Conservation (phyloP, 805 yeast species). For the Alloascoidea africana region DNA sequence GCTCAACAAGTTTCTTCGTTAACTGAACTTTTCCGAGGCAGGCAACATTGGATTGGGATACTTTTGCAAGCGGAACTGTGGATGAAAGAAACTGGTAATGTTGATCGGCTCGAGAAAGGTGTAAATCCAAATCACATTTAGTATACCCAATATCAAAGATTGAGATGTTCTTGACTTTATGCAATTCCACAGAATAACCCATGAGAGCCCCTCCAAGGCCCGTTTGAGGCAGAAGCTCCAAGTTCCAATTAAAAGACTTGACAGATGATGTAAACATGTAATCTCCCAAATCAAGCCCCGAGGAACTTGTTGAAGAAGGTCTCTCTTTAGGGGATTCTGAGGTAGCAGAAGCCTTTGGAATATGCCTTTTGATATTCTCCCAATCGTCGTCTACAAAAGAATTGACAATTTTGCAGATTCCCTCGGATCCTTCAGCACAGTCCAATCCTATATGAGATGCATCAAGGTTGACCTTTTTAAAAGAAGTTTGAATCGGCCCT, state of each 20-base stretch:
- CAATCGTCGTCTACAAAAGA: background rate
- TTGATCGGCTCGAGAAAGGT: background rate
- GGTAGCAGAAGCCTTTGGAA: background rate
- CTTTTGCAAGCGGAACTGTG: background rate
- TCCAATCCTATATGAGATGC: background rate
- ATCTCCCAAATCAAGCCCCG: background rate
- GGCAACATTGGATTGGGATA: conserved; percentile 1
- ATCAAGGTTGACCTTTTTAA: background rate
- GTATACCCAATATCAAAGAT: background rate
- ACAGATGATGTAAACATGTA: background rate
- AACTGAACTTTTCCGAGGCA: background rate
- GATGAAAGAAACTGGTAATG: background rate
- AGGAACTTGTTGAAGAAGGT: background rate
- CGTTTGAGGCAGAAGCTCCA: background rate
- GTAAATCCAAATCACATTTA: background rate
- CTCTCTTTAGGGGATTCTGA: background rate
- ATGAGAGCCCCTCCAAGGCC: background rate
- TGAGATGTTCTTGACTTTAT: background rate
- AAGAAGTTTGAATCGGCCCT: background rate
- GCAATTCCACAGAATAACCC: background rate
- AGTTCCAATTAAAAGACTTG: background rate
- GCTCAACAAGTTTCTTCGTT: background rate
- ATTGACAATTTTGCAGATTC: background rate
- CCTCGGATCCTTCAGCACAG: conserved; percentile 1
- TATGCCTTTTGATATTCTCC: background rate